A percentile compares a stretch with the other conserved stretches of the same genome.
Conservation (phyloP, 192 early-diverging fungal species). For the Tieghemiomyces parasiticus region DNA sequence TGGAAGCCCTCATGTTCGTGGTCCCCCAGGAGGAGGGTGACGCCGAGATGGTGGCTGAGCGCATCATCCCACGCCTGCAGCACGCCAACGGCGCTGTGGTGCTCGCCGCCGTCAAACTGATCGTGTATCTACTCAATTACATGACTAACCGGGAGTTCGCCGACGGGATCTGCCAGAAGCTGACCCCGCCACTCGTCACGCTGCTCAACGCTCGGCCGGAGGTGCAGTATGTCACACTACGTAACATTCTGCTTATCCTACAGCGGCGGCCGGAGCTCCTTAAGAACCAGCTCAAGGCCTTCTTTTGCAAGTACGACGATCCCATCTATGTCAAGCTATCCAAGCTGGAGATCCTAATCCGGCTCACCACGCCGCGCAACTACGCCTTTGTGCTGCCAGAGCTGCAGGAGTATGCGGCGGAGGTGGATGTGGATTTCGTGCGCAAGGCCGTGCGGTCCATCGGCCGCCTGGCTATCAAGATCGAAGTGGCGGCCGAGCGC, state of each 20-base stretch:
- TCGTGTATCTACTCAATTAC: conserved; percentile 90
- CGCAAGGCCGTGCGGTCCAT: conserved; percentile 90
- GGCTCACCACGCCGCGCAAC: conserved; percentile 68
- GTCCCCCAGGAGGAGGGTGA: conserved; percentile 75
- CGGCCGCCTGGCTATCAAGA: conserved; percentile 94
- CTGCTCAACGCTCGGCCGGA: conserved; percentile 77
- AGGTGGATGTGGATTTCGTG: conserved; percentile 98
- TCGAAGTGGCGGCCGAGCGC: conserved; percentile 68
- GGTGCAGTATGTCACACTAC: conserved; percentile 92
- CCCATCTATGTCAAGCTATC: conserved; percentile 97
- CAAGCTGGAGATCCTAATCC: conserved; percentile 91
- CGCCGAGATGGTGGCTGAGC: conserved; percentile 82
- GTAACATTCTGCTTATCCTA: conserved; percentile 91
- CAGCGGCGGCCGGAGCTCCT: conserved; percentile 81
- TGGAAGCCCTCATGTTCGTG: conserved; percentile 83
- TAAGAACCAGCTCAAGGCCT: conserved; percentile 89
- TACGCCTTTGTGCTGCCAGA: conserved; percentile 81
- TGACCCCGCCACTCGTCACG: conserved; percentile 89
- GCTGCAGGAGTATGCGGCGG: conserved; percentile 86
- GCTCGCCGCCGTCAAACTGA: conserved; percentile 70
- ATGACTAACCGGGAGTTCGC: conserved; percentile 69
- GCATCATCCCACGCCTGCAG: conserved; percentile 77
- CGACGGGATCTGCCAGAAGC: conserved; percentile 55
- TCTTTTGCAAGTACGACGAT: conserved; percentile 99
- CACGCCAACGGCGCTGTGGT: conserved; percentile 93